Evolutionary conservation across 441 rosid species (phyloP), one percentile per base, ranked within the genome.

Genomic region (Eutrema salsugineum): DNA sequence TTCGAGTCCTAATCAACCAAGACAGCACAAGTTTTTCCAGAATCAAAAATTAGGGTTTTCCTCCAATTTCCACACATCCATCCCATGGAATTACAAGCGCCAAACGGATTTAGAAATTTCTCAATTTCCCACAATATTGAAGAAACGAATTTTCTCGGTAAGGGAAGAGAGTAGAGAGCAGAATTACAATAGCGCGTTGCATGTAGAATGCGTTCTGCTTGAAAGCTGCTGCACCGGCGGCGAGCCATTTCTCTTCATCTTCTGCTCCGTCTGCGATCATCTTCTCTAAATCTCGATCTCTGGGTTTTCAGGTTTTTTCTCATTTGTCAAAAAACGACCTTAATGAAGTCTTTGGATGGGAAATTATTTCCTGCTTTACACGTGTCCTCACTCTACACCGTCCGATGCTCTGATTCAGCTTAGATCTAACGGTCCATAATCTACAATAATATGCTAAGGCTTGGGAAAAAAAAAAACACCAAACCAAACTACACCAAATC

Each of bases 131-230:
- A 17, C 28, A 12, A 47, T 48, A 12, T n/a, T n/a, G 5, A 16
- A 49, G 33, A 76, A 68, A 54, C 49, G 48, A 78, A 43, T 2
- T 24, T 24, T 24, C 27, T 24, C 27, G 27, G 4, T 24, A 24
- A 24, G 16, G 22, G 42, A 33, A 66, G 32, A 47, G 20, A 11
- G 27, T 12, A 35, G 61, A 35, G 70, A 58, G 55, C 15, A 40
- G 54, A 36, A 11, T 80, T 88, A 95, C 99, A 92, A 93, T 75
- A 72, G 99, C 98, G 66, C 99, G 99, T 73, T 95, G 98, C 98
- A 95, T 95, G 88, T 82, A 85, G 76, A 91, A 95, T 69, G 99
- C 96, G 81, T 93, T 95, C 79, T 95, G 99, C 72, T 95, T 97
- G 66, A 95, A 93, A 79, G 95, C 96, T 33, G 95, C 90, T 72